Base-by-base conservation (phyloP, 2,329 filamentous ascomycete genomes). In the Neonectria hederae region DNA sequence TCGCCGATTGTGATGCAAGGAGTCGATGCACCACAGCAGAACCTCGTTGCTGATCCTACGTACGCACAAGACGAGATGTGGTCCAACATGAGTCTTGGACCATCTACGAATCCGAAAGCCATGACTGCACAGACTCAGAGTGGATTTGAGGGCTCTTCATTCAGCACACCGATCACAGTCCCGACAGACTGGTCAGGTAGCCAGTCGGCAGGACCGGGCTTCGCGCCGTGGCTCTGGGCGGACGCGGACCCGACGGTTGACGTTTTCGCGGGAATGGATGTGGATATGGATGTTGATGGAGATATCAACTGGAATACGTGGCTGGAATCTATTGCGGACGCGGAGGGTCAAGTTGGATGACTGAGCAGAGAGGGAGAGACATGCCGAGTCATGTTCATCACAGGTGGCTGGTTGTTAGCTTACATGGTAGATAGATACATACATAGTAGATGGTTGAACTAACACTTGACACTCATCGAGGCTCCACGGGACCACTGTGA, bases 271-370 rank as follows among this genome's bases (percentile, higher is more conserved):
- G 67, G 72, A 5, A 24, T 74, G 4, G 65, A 76, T 55, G 57
- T 74, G 0, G 71, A 76, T 26, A 70, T 78, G 63, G 74, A 79
- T 9, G 62, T 78, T 5, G 75, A 77, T 4, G 66, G 57, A 0
- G 73, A 74, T 0, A 65, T 80, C 1, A 71, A 81, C 53, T 81
- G 79, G 79, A 74, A 78, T 32, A 68, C 68, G 11, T 81, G 79
- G 78, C 56, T 81, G 3, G 71, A 76, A 35, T 77, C 75, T 17
- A 9, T 42, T 21, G 38, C n/a, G n/a, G 38, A 42, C n/a, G n/a
- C 2, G 3, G n/a, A n/a, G n/a, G 38, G 38, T 5, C 38, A 40
- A 40, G 32, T 14, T 35, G 11, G 32, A 35, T 35, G 28, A 30
- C 28, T 10, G 10, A 30, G 35, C 2, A n/a, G 4, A 38, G 5